Evolutionary conservation across 305 asterid species (phyloP).

Genomic region (Fraxinus paxiana): DNA sequence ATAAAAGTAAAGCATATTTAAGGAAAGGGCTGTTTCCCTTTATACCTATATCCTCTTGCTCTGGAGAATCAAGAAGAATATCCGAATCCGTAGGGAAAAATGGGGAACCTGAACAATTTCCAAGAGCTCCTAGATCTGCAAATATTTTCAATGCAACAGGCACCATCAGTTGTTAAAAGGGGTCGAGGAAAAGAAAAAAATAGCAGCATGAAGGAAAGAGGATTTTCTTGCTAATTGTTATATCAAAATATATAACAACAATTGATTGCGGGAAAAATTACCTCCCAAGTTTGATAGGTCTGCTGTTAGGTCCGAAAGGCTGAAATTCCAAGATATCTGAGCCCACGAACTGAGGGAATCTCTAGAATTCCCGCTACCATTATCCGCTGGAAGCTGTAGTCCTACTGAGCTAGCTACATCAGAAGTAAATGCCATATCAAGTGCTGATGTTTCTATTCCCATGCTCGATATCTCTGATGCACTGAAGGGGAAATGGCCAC

Average conservation of each 20-base stretch:
- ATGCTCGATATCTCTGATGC: slow-evolving; percentile 63
- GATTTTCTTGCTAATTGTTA: neutral
- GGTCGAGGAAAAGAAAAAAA: neutral
- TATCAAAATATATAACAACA: neutral
- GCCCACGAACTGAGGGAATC: neutral
- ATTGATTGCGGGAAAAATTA: neutral
- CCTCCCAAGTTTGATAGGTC: slow-evolving; percentile 53
- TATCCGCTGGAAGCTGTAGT: slow-evolving; percentile 58
- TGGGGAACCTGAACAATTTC: slow-evolving; percentile 71
- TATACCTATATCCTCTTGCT: slow-evolving; percentile 64
- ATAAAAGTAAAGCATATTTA: neutral
- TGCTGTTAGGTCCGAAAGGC: slow-evolving; percentile 69
- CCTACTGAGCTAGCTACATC: slow-evolving; percentile 61
- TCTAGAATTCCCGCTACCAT: slow-evolving; percentile 53
- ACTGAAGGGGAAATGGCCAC: slow-evolving; percentile 66
- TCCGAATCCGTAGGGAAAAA: slow-evolving; percentile 77
- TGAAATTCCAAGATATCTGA: slow-evolving; percentile 52
- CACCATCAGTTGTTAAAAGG: neutral
- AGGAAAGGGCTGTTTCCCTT: neutral
- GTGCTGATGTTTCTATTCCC: slow-evolving; percentile 58
- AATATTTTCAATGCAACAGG: neutral
- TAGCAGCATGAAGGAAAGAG: neutral
- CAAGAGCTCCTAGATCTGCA: slow-evolving; percentile 79
- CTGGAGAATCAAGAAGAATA: slow-evolving; percentile 69
- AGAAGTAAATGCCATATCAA: slow-evolving; percentile 64